phyloP scores from a whole-genome alignment of 1,284 basidiomycete genomes.

The Rhodofomes roseus region DNA sequence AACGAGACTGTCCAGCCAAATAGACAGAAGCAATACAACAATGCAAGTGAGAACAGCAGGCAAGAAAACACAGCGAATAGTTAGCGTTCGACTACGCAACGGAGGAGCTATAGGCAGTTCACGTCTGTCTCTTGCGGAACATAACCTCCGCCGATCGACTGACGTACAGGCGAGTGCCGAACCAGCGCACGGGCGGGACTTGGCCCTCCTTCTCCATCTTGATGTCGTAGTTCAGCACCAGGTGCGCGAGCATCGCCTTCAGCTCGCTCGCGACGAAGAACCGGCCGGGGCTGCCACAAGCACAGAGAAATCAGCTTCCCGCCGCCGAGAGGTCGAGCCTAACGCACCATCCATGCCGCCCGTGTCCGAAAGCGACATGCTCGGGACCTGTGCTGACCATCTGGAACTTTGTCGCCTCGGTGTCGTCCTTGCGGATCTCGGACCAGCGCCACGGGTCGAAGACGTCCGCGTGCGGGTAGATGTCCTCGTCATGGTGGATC shows the following conservation, averaged over 20 bases:
- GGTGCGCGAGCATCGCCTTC: conserved; percentile 16
- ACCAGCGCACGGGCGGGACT: conserved; percentile 12
- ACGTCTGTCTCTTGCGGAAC: conserved; percentile 17
- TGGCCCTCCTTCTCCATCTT: conserved; percentile 17
- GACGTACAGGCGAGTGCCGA: conserved; percentile 12
- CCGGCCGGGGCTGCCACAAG: conserved; percentile 14
- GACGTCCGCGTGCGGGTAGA: conserved; percentile 9
- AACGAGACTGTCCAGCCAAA: no score
- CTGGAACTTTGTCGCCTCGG: conserved; percentile 22
- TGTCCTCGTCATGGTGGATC: conserved; percentile 10
- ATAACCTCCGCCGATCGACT: conserved; percentile 11
- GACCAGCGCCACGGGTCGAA: conserved; percentile 10
- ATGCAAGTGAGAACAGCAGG: no score
- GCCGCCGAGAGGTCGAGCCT: neutral
- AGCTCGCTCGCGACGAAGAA: conserved; percentile 18
- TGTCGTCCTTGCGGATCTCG: conserved; percentile 16
- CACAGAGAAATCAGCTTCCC: neutral
- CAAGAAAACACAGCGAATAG: no score
- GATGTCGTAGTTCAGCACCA: conserved; percentile 17
- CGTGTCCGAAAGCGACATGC: conserved; percentile 25
- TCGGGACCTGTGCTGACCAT: conserved; percentile 20
- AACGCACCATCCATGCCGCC: conserved; percentile 25
- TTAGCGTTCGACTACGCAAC: no score
- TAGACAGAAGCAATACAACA: no score
- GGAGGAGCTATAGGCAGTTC: no score